Percentiles rank a stretch among this genome's conserved stretches.
phyloP scores from a whole-genome alignment of 495 filamentous ascomycete genomes.

The Mytilinidion resinicola region DNA sequence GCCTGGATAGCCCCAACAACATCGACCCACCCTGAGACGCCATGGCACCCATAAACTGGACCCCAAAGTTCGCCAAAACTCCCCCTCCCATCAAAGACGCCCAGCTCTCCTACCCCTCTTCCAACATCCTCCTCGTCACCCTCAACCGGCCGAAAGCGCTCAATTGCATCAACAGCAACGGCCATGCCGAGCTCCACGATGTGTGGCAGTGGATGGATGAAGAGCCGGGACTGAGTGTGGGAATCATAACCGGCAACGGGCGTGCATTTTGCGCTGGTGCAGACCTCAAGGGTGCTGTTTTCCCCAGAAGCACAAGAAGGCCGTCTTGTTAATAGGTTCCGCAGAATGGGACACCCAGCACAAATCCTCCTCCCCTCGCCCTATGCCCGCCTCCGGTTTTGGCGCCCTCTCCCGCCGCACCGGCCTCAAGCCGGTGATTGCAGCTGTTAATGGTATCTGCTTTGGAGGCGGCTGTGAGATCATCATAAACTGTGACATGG shows the following conservation, averaged over 20 bases:
- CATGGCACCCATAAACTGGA: background rate
- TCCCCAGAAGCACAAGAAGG: no score
- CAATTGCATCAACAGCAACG: slow-evolving; percentile 50
- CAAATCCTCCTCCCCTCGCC: no score
- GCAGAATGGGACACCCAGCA: no score
- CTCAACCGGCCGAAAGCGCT: slow-evolving; percentile 54
- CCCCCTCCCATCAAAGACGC: slow-evolving; percentile 22
- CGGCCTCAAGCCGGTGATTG: no score
- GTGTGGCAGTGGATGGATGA: slow-evolving; percentile 55
- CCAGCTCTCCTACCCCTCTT: slow-evolving; percentile 49
- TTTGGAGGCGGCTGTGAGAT: no score
- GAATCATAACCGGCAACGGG: slow-evolving; percentile 50
- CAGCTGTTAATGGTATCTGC: no score
- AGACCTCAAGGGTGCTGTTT: slow-evolving; percentile 45
- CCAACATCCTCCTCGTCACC: slow-evolving; percentile 54
- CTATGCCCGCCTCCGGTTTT: no score
- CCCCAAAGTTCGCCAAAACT: slow-evolving; percentile 15
- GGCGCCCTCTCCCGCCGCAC: no score
- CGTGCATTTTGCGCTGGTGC: slow-evolving; percentile 55
- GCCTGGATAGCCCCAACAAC: no score
- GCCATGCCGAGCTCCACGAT: slow-evolving; percentile 46
- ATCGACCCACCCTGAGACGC: no score
- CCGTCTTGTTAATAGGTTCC: no score
- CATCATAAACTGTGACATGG: slow-evolving; percentile 5
- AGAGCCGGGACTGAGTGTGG: slow-evolving; percentile 36